Base-by-base conservation (phyloP, 2,329 filamentous ascomycete species). In the Verticillium tricorpus region DNA sequence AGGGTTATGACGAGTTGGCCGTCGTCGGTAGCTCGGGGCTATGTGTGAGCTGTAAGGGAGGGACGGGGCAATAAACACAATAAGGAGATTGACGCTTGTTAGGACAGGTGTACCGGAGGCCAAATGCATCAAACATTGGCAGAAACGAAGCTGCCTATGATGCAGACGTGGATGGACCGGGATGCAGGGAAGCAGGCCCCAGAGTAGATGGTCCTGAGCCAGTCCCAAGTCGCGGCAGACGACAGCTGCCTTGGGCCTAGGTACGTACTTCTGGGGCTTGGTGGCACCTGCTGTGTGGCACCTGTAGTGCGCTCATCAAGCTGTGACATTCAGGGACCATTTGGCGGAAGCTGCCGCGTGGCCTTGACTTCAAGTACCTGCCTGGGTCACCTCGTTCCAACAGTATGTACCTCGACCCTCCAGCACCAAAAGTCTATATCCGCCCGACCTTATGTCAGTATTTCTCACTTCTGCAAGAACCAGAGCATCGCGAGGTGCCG, bases 331-430 rank as follows among this genome's bases (percentile, higher is more conserved):
- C 45, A 50, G 45, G 45, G 45, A 50, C 45, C 45, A 50, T 40
- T 5, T 7, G 62, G 57, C 56, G 61, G 35, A 61, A 59, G 56
- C 61, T 39, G 63, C 63, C 61, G 61, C 63, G 61, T 63, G 63
- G 61, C 63, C 63, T 61, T 35, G 37, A 57, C 28, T 59, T 61
- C 34, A 35, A 11, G 34, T 35, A 35, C 9, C 34, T 25, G 14
- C 34, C 25, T 28, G 28, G 25, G 25, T 2, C 25, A 25, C 25
- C 25, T 25, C 4, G 4, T 25, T 25, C 28, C 28, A 28, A 5
- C 28, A 28, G 28, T 28, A 28, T 35, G 34, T 35, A 35, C 34
- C 34, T 35, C 34, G 9, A 35, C 34, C 28, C 28, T 28, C 28
- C 28, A 6, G 28, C 28, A 28, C 28, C 28, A 28, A 28, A 28